Conservation (phyloP, 2,329 filamentous ascomycete genomes). For the Bipolaris gigantea region DNA sequence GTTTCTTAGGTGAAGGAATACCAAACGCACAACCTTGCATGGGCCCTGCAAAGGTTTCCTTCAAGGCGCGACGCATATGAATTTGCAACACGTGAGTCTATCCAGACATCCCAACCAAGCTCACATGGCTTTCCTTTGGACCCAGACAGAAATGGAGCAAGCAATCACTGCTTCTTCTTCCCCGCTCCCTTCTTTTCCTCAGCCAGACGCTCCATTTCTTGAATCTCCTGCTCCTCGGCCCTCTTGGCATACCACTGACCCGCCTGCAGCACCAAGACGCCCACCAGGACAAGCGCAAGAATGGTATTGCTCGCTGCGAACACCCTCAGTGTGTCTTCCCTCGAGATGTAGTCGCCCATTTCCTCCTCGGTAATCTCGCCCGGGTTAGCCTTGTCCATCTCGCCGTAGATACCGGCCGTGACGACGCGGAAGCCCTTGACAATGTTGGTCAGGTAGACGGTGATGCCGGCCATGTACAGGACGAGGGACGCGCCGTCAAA, state of each 20-base stretch:
- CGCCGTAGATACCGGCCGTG: constrained; percentile 68
- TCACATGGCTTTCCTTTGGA: neutral
- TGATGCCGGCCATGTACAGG: constrained; percentile 80
- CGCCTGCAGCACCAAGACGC: constrained; percentile 88
- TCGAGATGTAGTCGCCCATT: constrained; percentile 69
- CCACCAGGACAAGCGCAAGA: constrained; percentile 85
- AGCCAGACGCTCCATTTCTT: constrained; percentile 59
- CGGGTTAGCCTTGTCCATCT: constrained; percentile 37
- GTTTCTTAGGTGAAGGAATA: no score
- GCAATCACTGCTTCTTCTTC: constrained; percentile 41
- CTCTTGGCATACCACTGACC: constrained; percentile 98
- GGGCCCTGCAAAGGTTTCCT: neutral
- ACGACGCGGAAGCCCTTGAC: constrained; percentile 90
- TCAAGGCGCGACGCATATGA: neutral
- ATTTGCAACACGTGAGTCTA: neutral
- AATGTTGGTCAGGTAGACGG: constrained; percentile 94
- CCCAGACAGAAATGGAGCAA: neutral
- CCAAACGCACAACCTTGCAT: neutral
- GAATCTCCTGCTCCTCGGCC: constrained; percentile 81
- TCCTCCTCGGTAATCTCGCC: constrained; percentile 33
- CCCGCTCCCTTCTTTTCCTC: constrained; percentile 37
- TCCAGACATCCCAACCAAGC: neutral
- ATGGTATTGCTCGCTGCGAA: constrained; percentile 95
- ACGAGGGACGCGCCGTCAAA: constrained; percentile 79
- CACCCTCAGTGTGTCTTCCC: constrained; percentile 89